phyloP scores from a whole-genome alignment of 768 basidiomycete species.

The Piloderma croceum region DNA sequence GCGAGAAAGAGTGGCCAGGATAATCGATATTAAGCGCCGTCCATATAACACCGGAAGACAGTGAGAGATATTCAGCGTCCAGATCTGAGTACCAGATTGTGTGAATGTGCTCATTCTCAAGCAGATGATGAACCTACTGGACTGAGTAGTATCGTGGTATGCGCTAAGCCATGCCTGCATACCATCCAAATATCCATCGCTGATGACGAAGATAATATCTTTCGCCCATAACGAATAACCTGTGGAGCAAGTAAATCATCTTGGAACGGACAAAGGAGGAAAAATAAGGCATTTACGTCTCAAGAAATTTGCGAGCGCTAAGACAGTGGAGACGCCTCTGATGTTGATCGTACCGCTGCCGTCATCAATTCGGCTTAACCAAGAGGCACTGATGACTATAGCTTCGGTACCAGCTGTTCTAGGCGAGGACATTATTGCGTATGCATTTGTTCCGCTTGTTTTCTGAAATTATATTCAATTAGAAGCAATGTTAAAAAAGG shows the following conservation, averaged over 20 bases:
- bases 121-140: slow-evolving; percentile 41
- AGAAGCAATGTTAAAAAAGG: background rate
- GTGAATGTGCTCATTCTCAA: background rate
- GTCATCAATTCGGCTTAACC: slow-evolving; percentile 65
- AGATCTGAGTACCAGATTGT: slow-evolving; percentile 44
- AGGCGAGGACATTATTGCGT: slow-evolving; percentile 76
- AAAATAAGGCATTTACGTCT: slow-evolving; percentile 51
- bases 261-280: slow-evolving; percentile 1
- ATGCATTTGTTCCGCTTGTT: slow-evolving; percentile 69
- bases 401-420: slow-evolving; percentile 92
- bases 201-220: slow-evolving; percentile 85
- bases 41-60: slow-evolving; percentile 89
- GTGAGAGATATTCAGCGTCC: slow-evolving; percentile 50
- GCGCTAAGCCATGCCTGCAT: slow-evolving; percentile 88
- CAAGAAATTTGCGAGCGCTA: slow-evolving; percentile 79
- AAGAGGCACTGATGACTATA: slow-evolving; percentile 87
- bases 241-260: slow-evolving; percentile 23
- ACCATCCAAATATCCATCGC: slow-evolving; percentile 85
- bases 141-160: slow-evolving; percentile 68
- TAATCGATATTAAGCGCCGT: slow-evolving; percentile 93
- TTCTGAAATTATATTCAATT: slow-evolving; percentile 31
- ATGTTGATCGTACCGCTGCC: slow-evolving; percentile 63
- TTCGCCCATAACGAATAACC: slow-evolving; percentile 92
- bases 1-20: slow-evolving; percentile 93
- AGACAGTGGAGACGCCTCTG: slow-evolving; percentile 79